Evolutionary conservation across 2,329 filamentous ascomycete genomes (phyloP).

Genomic region (Penicillium vulpinum): DNA sequence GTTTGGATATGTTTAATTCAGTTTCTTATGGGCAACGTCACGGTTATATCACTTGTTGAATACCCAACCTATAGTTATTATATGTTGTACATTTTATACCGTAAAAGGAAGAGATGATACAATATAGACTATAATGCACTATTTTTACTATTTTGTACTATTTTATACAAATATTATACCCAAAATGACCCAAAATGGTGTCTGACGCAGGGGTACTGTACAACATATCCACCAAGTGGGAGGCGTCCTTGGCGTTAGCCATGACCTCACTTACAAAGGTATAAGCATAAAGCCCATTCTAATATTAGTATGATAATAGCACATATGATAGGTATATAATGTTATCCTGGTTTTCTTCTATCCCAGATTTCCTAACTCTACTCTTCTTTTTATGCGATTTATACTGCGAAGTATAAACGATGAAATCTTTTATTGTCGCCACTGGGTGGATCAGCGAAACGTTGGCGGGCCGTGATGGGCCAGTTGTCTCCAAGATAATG

Average conservation of each 20-base stretch:
- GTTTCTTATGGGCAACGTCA: not conserved
- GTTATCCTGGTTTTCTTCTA: too few species aligned
- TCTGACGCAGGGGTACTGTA: not conserved
- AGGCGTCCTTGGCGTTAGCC: not conserved
- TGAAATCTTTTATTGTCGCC: not conserved
- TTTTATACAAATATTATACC: too few species aligned
- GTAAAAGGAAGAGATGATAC: not conserved
- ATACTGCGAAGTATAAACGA: too few species aligned
- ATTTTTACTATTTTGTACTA: too few species aligned
- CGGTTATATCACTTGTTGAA: not conserved
- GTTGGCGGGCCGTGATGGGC: not conserved
- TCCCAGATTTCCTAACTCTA: not conserved
- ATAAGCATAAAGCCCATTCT: too few species aligned
- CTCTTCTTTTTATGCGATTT: not conserved
- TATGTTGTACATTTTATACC: too few species aligned
- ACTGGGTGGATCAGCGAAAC: not conserved
- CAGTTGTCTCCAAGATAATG: not conserved
- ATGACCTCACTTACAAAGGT: too few species aligned
- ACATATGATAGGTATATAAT: too few species aligned
- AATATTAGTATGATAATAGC: not conserved
- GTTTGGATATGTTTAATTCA: not conserved
- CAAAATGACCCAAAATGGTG: not conserved
- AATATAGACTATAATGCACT: too few species aligned
- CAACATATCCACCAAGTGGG: not conserved
- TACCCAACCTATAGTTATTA: too few species aligned